Base-by-base conservation (phyloP, 1,284 basidiomycete species). In the Amylostereum areolatum region DNA sequence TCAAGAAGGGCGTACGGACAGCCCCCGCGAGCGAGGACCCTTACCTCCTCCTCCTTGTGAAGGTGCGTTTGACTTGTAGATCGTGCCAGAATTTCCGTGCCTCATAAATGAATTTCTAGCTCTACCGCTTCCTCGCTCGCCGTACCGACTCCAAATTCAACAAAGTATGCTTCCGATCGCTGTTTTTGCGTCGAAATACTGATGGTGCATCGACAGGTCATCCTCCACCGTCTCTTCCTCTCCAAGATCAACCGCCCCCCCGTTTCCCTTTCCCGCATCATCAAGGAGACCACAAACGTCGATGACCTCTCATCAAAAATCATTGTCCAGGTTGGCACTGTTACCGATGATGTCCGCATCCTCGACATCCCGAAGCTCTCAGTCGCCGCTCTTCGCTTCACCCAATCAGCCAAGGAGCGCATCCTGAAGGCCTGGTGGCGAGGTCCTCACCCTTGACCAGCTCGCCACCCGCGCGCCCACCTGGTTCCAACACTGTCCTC, bases 1-100 rank as follows among this genome's bases (percentile, higher is more conserved):
- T 97, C 85, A 97, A 92, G 87, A 97, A 96, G 83, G 89, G 95
- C 64, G 78, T 84, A 69, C 87, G 96, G 62, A 89, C 89, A 60
- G 93, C 93, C 59, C 96, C 96, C 71, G 92, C 92, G 81, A 96
- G 92, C 70, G 92, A 98, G 89, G 96, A 99, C 75, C 95, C 96
- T 34, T 98, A 99, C 77, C 85, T 99, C 65, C 87, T 97, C 67
- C 83, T 98, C 65, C 86, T 99, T 57, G 96, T 99, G 73, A 98
- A 99, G 85, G 94, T 94, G 66, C 58, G 73, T 65, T 39, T 36
- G n/a, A 31, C 34, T 33, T 28, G 18, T 47, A 33, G 9, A 45
- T 49, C 27, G 48, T 32, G 18, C 8, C 10, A 27, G 31, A 32
- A 42, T 33, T 27, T 3, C n/a, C 37, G 27, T 46, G 36, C 11